Conservation (phyloP, 352 stramenopile species). For the Pythium sp. region DNA sequence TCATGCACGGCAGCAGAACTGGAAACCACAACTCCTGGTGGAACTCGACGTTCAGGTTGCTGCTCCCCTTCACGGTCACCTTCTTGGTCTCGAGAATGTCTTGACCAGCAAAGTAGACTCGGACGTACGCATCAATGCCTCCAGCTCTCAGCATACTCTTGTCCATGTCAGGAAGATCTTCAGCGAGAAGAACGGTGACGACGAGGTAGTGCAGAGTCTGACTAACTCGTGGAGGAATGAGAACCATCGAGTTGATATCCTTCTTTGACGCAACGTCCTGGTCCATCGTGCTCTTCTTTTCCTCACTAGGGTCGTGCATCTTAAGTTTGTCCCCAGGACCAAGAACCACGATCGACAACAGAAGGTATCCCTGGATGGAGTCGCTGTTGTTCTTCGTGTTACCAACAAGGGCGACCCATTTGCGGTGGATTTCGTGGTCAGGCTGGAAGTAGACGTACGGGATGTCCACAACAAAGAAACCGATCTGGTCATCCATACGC, state of each 20-base stretch:
- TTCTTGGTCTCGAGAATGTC: slow-evolving; percentile 67
- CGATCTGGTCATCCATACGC: slow-evolving; percentile 77
- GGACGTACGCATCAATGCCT: slow-evolving; percentile 83
- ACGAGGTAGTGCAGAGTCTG: slow-evolving; percentile 77
- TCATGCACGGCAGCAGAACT: slow-evolving; percentile 77
- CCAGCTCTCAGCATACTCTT: slow-evolving; percentile 53
- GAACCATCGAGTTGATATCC: slow-evolving; percentile 77
- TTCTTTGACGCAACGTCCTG: slow-evolving; percentile 41
- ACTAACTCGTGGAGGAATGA: slow-evolving; percentile 74
- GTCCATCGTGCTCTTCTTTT: slow-evolving; percentile 35
- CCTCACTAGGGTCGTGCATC: slow-evolving; percentile 47
- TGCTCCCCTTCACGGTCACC: slow-evolving; percentile 59
- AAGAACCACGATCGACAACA: slow-evolving; percentile 86
- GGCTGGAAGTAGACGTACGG: slow-evolving; percentile 82
- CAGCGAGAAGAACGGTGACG: slow-evolving; percentile 67
- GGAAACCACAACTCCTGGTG: slow-evolving; percentile 89
- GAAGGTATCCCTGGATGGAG: slow-evolving; percentile 87
- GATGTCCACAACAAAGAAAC: slow-evolving; percentile 83
- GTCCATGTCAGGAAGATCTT: slow-evolving; percentile 87
- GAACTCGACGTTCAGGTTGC: slow-evolving; percentile 42
- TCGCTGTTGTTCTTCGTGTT: slow-evolving; percentile 73
- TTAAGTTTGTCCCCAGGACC: slow-evolving; percentile 82
- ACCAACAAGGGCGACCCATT: slow-evolving; percentile 89
- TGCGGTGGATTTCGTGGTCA: slow-evolving; percentile 85
- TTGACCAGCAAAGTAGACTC: slow-evolving; percentile 73